Evolutionary conservation across 768 basidiomycete genomes (phyloP).

Genomic region (Xanthoconium stramineum): DNA sequence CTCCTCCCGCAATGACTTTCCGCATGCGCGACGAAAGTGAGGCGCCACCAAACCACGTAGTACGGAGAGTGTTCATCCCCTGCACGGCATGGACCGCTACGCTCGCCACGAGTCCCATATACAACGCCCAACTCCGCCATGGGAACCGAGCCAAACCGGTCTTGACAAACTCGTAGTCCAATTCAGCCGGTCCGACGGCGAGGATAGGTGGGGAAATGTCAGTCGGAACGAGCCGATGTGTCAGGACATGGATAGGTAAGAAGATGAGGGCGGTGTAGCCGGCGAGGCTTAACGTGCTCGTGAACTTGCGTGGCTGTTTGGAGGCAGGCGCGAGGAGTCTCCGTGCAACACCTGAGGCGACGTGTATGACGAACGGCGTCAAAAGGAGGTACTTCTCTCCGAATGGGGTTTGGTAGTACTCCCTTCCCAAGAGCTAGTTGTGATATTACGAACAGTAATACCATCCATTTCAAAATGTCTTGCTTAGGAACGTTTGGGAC

Average conservation of each 20-base stretch:
- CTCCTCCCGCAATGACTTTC: constrained; percentile 31
- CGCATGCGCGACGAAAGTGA: constrained; percentile 20
- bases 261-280: constrained; percentile 61
- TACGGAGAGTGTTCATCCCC: constrained; percentile 53
- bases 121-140: constrained; percentile 56
- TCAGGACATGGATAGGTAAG: constrained; percentile 66
- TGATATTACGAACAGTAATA: background rate
- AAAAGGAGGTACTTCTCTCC: constrained; percentile 69
- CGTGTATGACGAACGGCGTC: constrained; percentile 63
- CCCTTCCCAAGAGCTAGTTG: constrained; percentile 71
- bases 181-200: constrained; percentile 65
- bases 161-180: constrained; percentile 85
- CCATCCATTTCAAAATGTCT: too few relatives aligned
- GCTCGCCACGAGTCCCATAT: constrained; percentile 56
- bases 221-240: constrained; percentile 60
- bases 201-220: constrained; percentile 36
- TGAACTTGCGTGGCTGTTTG: constrained; percentile 33
- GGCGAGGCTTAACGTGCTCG: constrained; percentile 50
- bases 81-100: constrained; percentile 61
- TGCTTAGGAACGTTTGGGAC: constrained; percentile 11
- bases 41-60: constrained; percentile 36
- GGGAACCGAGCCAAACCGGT: constrained; percentile 63
- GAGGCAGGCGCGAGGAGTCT: constrained; percentile 47
- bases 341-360: constrained; percentile 54
- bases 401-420: constrained; percentile 77